Percentiles rank a stretch among this genome's conserved stretches.
Conservation (phyloP, 768 basidiomycete genomes). For the Asterophora lycoperdoides region DNA sequence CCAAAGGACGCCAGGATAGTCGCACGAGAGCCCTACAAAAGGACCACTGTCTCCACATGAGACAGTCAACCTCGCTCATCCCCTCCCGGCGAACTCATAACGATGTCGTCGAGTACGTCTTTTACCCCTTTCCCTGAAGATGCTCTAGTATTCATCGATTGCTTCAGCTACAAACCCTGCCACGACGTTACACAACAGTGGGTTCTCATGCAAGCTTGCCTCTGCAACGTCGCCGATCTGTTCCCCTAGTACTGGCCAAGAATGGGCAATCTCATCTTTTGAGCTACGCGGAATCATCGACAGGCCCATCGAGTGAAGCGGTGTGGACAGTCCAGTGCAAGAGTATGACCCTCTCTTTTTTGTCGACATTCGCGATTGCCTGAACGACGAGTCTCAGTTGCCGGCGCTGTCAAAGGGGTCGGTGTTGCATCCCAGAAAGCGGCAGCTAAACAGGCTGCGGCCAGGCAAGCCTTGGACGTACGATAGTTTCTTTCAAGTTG, state of each 20-base stretch:
- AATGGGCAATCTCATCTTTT: constrained; percentile 26
- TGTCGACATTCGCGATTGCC: neutral
- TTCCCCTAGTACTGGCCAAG: constrained; percentile 25
- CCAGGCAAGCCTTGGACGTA: constrained; percentile 40
- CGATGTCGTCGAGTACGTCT: constrained; percentile 20
- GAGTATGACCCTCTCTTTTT: constrained; percentile 34
- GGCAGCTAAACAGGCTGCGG: constrained; percentile 46
- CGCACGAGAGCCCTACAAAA: constrained; percentile 17
- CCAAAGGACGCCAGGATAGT: constrained; percentile 6
- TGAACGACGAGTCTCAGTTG: constrained; percentile 31
- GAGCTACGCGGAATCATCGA: constrained; percentile 34
- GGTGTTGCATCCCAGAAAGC: constrained; percentile 41
- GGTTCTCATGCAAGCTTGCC: constrained; percentile 9
- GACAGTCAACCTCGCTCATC: neutral
- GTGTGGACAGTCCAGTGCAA: constrained; percentile 56
- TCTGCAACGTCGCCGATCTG: neutral
- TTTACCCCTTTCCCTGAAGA: neutral
- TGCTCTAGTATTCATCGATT: neutral
- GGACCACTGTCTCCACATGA: constrained; percentile 1
- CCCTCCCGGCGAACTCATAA: neutral
- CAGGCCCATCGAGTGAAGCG: constrained; percentile 39
- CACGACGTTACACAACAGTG: constrained; percentile 45
- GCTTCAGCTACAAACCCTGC: constrained; percentile 20
- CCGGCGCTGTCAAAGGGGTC: constrained; percentile 42
- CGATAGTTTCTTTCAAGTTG: constrained; percentile 5